Evolutionary conservation across 2,329 filamentous ascomycete species (phyloP), one percentile per base, ranked within the genome.

Genomic region (Fusarium subtropicale): DNA sequence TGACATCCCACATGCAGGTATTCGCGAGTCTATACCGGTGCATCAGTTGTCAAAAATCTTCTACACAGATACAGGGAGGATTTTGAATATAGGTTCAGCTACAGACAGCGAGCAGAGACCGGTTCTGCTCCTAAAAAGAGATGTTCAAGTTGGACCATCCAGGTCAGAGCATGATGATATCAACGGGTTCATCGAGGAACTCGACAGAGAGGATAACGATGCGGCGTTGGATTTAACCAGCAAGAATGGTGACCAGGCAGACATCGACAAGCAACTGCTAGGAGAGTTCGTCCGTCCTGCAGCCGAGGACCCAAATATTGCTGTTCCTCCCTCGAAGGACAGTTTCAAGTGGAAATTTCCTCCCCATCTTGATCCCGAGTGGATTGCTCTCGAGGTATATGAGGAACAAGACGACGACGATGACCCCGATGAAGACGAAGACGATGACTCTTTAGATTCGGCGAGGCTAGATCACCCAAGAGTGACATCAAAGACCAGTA

Each of bases 381-480:
- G 94, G 94, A 87, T 97, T 69, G 94, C 94, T 0, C 88, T 97
- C 18, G 93, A 97, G 76, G 92, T 97, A 1, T 96, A 91, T 76
- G 86, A 88, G 18, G 58, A 61, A 36, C 24, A 52, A 33, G 90
- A 92, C 72, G 84, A 88, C 5, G 70, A 74, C 2, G 69, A 74
- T 3, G 73, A 74, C n/a, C 58, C 48, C 2, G 56, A 56, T 10
- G 77, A 76, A 15, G 70, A 75, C 0, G 82, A 85, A 2, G 87
- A 86, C 6, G 75, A 84, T 1, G 86, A 87, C 24, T 83, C 84
- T 3, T 65, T 71, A 11, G 86, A 88, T 39, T 62, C 69, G 3
- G 72, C 69, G 5, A 74, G 75, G 9, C 69, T 71, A 13, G 73
- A 81, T 39, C 81, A 81, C 16, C 66, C 60, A 22, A 71, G 61